Percentiles rank a stretch among this genome's conserved stretches.
Conservation (phyloP, 2,329 filamentous ascomycete species). For the Colletotrichum siamense region DNA sequence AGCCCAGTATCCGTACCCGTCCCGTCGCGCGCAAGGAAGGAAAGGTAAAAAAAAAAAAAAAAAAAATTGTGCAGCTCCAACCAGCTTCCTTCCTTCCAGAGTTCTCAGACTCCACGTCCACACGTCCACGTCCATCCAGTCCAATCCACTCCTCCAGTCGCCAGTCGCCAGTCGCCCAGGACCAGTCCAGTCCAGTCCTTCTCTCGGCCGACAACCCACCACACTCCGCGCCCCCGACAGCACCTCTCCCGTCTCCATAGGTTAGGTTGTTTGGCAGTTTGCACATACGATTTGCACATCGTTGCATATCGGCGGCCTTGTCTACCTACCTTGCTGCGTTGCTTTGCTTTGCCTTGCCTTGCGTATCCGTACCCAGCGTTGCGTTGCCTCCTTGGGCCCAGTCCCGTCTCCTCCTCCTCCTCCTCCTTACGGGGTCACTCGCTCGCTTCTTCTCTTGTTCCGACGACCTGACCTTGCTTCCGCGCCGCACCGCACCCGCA, state of each 20-base stretch:
- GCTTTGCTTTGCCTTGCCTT: not conserved
- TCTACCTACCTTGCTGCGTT: not conserved
- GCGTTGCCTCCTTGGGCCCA: not conserved
- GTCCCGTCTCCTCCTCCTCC: not conserved
- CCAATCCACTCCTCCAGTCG: not conserved
- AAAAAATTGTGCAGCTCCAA: not conserved
- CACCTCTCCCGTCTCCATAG: not conserved
- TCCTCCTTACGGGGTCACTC: not conserved
- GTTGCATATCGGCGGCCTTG: not conserved
- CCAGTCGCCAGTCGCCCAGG: not conserved
- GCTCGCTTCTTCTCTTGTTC: conserved; percentile 14
- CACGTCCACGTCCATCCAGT: not conserved
- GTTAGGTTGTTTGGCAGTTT: not conserved
- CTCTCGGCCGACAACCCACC: conserved; percentile 15
- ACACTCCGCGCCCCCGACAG: not conserved
- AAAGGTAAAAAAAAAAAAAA: not conserved
- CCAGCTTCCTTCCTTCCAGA: not conserved
- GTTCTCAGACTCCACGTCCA: not conserved
- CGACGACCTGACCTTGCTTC: conserved; percentile 11
- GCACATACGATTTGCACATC: conserved; percentile 3
- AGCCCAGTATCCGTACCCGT: conserved; percentile 1
- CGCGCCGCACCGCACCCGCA: not conserved
- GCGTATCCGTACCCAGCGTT: not conserved
- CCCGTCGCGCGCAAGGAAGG: not conserved
- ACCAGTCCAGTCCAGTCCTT: not conserved